Evolutionary conservation across 495 filamentous ascomycete genomes (phyloP).

Genomic region (Aspergillus haitiensis): DNA sequence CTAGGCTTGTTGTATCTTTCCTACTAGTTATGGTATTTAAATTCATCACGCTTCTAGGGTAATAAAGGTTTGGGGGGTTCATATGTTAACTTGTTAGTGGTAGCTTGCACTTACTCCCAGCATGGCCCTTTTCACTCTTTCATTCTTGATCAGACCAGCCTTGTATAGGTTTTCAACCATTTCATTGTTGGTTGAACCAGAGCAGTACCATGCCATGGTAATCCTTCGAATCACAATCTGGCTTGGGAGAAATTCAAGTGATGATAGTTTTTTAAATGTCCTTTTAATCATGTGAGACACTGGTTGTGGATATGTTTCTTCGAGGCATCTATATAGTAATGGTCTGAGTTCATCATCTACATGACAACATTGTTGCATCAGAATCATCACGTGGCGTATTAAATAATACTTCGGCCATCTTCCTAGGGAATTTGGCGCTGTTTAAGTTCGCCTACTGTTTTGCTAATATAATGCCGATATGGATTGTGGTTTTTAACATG

Average conservation of each 20-base stretch:
- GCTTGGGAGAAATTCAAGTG: background rate
- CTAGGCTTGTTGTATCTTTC: background rate
- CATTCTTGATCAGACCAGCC: conserved; percentile 68
- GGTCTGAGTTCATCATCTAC: background rate
- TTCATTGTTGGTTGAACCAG: conserved; percentile 71
- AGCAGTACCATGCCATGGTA: conserved; percentile 91
- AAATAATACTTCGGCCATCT: background rate
- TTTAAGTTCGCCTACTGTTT: too few species aligned
- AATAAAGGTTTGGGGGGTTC: background rate
- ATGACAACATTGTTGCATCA: conserved; percentile 8
- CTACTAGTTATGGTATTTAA: background rate
- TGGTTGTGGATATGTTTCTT: background rate
- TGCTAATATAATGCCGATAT: too few species aligned
- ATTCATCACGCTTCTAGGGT: background rate
- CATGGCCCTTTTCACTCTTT: conserved; percentile 76
- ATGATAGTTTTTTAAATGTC: background rate
- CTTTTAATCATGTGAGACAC: conserved; percentile 1
- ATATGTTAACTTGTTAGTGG: background rate
- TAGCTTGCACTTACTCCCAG: conserved; percentile 53
- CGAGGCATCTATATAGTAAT: background rate
- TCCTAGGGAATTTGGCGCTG: background rate
- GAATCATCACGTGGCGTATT: background rate
- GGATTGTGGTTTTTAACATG: too few species aligned
- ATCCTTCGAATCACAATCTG: conserved; percentile 24
- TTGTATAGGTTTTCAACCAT: conserved; percentile 77